These are phyloP conservation scores for Malus hybrid DNA, from an alignment of 331 rosid species.

Conservation along the genomic window DNA sequence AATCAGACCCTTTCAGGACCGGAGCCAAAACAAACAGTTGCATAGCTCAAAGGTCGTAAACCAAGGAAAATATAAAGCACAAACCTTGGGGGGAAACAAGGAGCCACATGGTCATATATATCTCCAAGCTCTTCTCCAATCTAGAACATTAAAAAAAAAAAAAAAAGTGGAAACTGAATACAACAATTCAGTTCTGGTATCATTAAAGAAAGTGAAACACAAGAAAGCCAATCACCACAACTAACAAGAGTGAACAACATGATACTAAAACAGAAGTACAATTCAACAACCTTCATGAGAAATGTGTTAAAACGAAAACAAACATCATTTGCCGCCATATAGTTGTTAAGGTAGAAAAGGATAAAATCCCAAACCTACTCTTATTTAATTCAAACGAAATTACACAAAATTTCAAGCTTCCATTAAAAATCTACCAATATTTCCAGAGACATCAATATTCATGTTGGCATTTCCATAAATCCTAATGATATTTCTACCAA, in stretches of 20 bases:
- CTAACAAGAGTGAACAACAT: neutral
- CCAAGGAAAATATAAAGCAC: conserved; percentile 4
- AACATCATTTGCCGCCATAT: neutral
- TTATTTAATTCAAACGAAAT: no score
- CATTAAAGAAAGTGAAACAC: neutral
- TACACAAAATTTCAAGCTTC: neutral
- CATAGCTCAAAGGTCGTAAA: conserved; percentile 17
- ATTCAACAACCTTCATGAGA: neutral
- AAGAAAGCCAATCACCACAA: neutral
- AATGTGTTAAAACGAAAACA: neutral
- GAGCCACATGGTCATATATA: conserved; percentile 84
- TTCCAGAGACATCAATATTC: neutral
- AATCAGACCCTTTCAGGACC: neutral
- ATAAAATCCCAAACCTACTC: neutral
- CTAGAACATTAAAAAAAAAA: conserved; percentile 33
- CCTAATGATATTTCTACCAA: neutral
- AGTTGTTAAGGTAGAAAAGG: neutral
- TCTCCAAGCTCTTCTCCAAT: conserved; percentile 96
- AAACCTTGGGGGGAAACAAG: conserved; percentile 97
- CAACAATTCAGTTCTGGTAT: neutral
- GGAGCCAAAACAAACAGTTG: neutral
- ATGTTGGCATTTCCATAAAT: neutral
- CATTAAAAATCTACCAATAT: neutral
- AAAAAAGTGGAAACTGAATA: neutral
- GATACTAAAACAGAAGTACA: neutral